phyloP scores from a whole-genome alignment of 2,329 filamentous ascomycete species.

The Venturia aucupariae region DNA sequence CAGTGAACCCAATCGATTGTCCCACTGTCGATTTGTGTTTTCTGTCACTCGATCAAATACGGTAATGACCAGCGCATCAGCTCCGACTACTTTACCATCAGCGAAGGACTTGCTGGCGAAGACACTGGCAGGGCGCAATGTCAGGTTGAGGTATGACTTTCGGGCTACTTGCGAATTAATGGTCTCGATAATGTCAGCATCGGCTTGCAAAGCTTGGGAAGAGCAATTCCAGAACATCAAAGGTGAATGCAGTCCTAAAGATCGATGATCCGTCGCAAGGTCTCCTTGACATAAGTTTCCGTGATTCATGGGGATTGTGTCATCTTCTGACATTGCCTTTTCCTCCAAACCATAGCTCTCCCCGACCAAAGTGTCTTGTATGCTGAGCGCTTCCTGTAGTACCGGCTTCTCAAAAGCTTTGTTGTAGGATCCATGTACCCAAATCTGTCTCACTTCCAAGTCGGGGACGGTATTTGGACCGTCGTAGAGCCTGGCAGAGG shows the following conservation, averaged over 20 bases:
- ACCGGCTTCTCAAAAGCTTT: slow-evolving; percentile 58
- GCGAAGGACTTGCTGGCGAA: slow-evolving; percentile 74
- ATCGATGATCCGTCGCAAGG: neutral
- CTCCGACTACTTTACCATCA: slow-evolving; percentile 56
- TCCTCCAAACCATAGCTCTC: neutral
- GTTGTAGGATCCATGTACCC: slow-evolving; percentile 77
- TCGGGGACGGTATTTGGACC: slow-evolving; percentile 48
- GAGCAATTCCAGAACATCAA: slow-evolving; percentile 71
- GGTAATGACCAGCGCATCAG: slow-evolving; percentile 70
- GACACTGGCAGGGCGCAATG: slow-evolving; percentile 66
- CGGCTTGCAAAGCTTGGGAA: slow-evolving; percentile 46
- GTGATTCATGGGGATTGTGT: neutral
- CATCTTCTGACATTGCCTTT: neutral
- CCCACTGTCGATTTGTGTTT: slow-evolving; percentile 56
- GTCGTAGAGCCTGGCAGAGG: slow-evolving; percentile 56
- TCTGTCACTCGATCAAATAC: slow-evolving; percentile 60
- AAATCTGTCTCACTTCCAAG: slow-evolving; percentile 73
- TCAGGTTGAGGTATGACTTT: slow-evolving; percentile 62
- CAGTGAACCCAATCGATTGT: slow-evolving; percentile 47
- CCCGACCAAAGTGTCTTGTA: slow-evolving; percentile 58
- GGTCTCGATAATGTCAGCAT: slow-evolving; percentile 56
- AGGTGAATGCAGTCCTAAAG: slow-evolving; percentile 76
- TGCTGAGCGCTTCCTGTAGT: slow-evolving; percentile 54
- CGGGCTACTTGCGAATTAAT: slow-evolving; percentile 57
- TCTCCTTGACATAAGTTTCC: neutral